Percentiles rank a stretch among this genome's conserved stretches.
Evolutionary conservation across 805 yeast genomes (phyloP).

Genomic region (Pichia occidentalis): DNA sequence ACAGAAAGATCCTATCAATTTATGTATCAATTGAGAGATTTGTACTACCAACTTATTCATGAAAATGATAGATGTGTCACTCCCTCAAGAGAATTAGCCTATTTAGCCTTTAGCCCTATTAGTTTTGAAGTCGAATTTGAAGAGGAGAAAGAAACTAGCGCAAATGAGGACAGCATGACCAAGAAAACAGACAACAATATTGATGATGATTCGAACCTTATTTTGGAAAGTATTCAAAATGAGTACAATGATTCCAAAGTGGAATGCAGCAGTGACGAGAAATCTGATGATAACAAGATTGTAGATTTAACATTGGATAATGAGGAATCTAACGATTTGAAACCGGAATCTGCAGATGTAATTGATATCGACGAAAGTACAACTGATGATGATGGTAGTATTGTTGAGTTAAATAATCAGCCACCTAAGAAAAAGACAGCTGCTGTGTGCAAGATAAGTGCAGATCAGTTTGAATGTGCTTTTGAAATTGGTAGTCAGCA

Average conservation of each 20-base stretch:
- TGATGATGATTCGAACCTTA: slow-evolving; percentile 3
- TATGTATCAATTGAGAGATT: slow-evolving; percentile 58
- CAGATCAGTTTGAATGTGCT: slow-evolving; percentile 67
- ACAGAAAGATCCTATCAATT: slow-evolving; percentile 78
- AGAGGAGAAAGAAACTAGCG: slow-evolving; percentile 1
- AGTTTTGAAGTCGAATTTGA: slow-evolving; percentile 45
- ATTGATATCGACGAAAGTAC: neutral
- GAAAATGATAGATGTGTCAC: slow-evolving; percentile 58
- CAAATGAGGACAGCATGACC: neutral
- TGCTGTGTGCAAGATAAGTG: slow-evolving; percentile 35
- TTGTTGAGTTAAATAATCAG: neutral
- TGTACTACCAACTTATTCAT: slow-evolving; percentile 65
- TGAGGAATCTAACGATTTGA: slow-evolving; percentile 1
- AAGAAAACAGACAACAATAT: no score
- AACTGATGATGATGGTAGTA: neutral
- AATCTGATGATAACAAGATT: neutral
- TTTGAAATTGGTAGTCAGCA: slow-evolving; percentile 86
- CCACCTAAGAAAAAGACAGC: slow-evolving; percentile 17
- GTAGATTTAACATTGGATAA: slow-evolving; percentile 12
- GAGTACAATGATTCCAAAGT: neutral
- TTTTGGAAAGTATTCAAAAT: no score
- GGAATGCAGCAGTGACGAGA: neutral
- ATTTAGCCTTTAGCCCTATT: slow-evolving; percentile 74
- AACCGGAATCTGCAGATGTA: slow-evolving; percentile 3
- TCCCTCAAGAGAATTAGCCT: slow-evolving; percentile 81